A percentile compares a stretch with the other conserved stretches of the same genome.
Evolutionary conservation across 345 rosid genomes (phyloP).

Genomic region (Firmiana major): DNA sequence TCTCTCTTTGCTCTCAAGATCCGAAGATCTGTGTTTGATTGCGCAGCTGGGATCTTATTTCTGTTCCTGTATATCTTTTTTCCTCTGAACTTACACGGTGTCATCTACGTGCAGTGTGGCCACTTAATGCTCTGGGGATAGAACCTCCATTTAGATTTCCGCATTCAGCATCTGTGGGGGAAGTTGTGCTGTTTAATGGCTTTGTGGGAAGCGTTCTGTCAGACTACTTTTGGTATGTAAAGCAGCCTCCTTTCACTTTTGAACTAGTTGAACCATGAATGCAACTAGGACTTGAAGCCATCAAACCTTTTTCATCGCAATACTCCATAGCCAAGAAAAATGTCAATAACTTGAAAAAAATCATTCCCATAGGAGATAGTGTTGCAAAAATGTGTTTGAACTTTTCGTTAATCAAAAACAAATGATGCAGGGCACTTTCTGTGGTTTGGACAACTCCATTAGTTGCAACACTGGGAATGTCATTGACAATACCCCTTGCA

Average conservation of each 20-base stretch:
- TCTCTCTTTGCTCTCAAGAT: neutral
- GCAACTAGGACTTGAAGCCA: neutral
- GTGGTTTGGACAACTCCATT: slow-evolving; percentile 92
- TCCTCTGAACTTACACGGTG: neutral
- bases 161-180: slow-evolving; percentile 34
- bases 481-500: slow-evolving; percentile 80
- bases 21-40: neutral
- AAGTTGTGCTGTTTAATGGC: slow-evolving; percentile 46
- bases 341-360: too few relatives aligned
- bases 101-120: slow-evolving; percentile 49
- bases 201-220: slow-evolving; percentile 51
- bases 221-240: slow-evolving; percentile 57
- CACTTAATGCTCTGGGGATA: slow-evolving; percentile 45
- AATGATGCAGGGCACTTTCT: slow-evolving; percentile 62
- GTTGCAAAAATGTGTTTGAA: too few relatives aligned
- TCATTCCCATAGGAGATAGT: too few relatives aligned
- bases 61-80: neutral
- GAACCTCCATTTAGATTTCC: slow-evolving; percentile 61
- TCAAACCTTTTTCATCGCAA: neutral
- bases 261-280: neutral
- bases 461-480: slow-evolving; percentile 73
- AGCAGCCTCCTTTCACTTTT: neutral
- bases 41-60: neutral
- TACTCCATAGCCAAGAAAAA: neutral
- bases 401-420: neutral